Evolutionary conservation across 306 rosid species (phyloP).

Genomic region (Boehmeria nivea): DNA sequence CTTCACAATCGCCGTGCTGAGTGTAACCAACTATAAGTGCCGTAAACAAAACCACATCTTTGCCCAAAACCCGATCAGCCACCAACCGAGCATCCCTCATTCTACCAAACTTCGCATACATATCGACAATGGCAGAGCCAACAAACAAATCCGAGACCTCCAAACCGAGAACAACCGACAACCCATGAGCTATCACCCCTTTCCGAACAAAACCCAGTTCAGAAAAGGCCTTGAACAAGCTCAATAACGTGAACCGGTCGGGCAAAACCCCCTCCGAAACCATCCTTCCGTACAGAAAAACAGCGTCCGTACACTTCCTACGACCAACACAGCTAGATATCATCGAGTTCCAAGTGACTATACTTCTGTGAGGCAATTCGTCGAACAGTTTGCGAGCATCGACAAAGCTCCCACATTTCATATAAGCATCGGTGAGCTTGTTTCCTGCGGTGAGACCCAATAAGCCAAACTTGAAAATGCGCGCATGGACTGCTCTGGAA

Average conservation of each 20-base stretch:
- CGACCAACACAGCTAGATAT: slow-evolving; percentile 39
- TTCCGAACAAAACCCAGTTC: slow-evolving; percentile 28
- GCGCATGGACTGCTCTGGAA: slow-evolving; percentile 36
- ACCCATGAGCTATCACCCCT: slow-evolving; percentile 54
- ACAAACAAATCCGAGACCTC: slow-evolving; percentile 52
- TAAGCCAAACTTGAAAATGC: slow-evolving; percentile 35
- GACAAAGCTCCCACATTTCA: slow-evolving; percentile 41
- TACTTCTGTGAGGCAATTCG: slow-evolving; percentile 41
- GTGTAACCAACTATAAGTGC: slow-evolving; percentile 64
- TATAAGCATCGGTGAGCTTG: slow-evolving; percentile 43
- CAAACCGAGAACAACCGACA: slow-evolving; percentile 61
- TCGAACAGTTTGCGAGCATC: slow-evolving; percentile 59
- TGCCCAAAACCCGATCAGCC: slow-evolving; percentile 44
- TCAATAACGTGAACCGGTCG: slow-evolving; percentile 55
- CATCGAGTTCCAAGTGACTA: slow-evolving; percentile 56
- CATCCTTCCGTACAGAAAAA: slow-evolving; percentile 41
- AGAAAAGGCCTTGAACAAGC: slow-evolving; percentile 56
- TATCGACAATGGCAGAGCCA: slow-evolving; percentile 53
- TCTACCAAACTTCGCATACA: slow-evolving; percentile 57
- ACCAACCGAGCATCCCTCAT: slow-evolving; percentile 49
- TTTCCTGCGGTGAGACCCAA: slow-evolving; percentile 27
- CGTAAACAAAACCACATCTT: slow-evolving; percentile 65
- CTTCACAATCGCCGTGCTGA: slow-evolving; percentile 39
- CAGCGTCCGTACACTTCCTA: slow-evolving; percentile 40
- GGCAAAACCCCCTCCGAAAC: slow-evolving; percentile 48